Base-by-base conservation (phyloP, 169 alveolate genomes). In the Babesia sp. region DNA sequence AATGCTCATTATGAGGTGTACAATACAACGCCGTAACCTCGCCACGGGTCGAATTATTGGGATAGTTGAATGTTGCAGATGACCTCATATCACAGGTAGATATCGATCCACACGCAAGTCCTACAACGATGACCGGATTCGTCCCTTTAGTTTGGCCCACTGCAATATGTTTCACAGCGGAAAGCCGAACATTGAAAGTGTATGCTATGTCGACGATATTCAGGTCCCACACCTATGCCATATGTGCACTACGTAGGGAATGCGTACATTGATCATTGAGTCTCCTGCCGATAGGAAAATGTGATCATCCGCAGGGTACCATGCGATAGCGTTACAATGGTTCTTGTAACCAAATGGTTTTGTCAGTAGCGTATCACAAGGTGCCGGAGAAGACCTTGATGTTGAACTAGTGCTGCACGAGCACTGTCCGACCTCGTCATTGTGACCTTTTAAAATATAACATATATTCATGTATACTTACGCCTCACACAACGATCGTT, bases 91-190 rank as follows among this genome's bases (percentile, higher is more conserved):
- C 86, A 31, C 86, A 78, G 1, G 66, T 31, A 7, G 80, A 28
- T 12, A 78, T 78, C 16, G 86, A 51, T 16, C 86, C 86, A 29
- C 86, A 78, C 9, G 86, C 20, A n/a, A 78, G 69, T 8, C 86
- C 86, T 37, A 71, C 86, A 12, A 59, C 75, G 28, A 78, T 69
- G 29, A 37, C 18, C 14, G 80, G 73, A 34, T 24, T 50, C 16
- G 16, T 14, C 22, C 53, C 2, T 34, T 24, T 20, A 20, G 39
- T 20, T 7, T 20, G 12, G 11, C 22, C 22, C 12, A 67, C 67
- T 1, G 82, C 73, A 26, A 78, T 7, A 18, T 42, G 46, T 37
- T 33, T 53, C 9, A 78, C 86, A 9, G 57, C n/a, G 18, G 72
- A 61, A 36, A 54, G 66, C 44, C 28, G 14, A 29, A 61, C 51